Evolutionary conservation across 306 rosid species (phyloP).

Genomic region (Rubus idaeus): DNA sequence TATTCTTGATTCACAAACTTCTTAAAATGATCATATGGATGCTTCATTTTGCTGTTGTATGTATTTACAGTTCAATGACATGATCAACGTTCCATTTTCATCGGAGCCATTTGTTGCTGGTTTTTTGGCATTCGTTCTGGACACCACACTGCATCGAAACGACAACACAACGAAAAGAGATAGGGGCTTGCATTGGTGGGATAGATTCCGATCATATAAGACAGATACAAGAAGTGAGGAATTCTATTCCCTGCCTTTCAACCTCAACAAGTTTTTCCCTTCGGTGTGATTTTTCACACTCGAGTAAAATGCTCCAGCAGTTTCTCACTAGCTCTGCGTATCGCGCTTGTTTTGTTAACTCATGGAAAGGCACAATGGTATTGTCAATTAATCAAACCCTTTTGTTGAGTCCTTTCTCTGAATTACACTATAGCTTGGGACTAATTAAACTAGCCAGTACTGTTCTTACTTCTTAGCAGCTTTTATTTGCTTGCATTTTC

Average conservation of each 20-base stretch:
- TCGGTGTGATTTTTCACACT: slow-evolving; percentile 50
- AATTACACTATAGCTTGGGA: not conserved
- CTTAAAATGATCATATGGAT: not conserved
- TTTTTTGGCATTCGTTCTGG: slow-evolving; percentile 64
- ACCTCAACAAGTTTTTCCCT: slow-evolving; percentile 94
- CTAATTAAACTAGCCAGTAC: not conserved
- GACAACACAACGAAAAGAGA: slow-evolving; percentile 68
- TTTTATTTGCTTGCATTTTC: not conserved
- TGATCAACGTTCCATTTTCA: slow-evolving; percentile 87
- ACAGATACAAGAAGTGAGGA: slow-evolving; percentile 86
- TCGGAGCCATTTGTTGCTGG: slow-evolving; percentile 87
- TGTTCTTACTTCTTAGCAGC: not conserved
- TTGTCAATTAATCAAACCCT: not conserved
- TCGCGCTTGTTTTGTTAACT: not conserved
- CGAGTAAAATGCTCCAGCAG: not conserved
- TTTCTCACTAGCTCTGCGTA: not conserved
- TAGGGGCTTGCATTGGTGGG: slow-evolving; percentile 95
- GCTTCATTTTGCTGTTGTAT: not conserved
- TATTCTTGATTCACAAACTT: not conserved
- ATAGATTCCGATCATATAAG: slow-evolving; percentile 64
- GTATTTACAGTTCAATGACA: slow-evolving; percentile 74
- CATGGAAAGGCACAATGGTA: slow-evolving; percentile 4
- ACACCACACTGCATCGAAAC: slow-evolving; percentile 57
- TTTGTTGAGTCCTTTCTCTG: not conserved
- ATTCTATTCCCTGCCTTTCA: slow-evolving; percentile 84